These are phyloP conservation scores for Suillus discolor DNA, from an alignment of 768 basidiomycete genomes.

Conservation along the genomic window DNA sequence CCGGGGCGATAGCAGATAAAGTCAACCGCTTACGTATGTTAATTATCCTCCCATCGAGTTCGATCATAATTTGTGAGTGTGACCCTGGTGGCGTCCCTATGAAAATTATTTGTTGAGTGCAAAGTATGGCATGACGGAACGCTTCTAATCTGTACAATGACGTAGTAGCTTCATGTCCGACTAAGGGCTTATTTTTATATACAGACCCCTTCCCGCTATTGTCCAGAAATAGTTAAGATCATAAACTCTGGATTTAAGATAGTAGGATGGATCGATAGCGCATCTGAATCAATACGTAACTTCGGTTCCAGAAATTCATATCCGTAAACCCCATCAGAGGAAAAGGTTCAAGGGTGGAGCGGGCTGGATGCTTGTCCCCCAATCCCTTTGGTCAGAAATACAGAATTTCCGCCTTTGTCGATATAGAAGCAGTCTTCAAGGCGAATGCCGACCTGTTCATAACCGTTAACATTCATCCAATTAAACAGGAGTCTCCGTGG, in stretches of 20 bases:
- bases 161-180: background rate
- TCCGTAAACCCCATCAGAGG: background rate
- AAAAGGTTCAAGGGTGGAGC: slow-evolving; percentile 33
- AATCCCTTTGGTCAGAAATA: slow-evolving; percentile 64
- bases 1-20: no score
- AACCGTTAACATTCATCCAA: slow-evolving; percentile 12
- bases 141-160: background rate
- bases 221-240: background rate
- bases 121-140: no score
- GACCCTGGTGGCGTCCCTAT: no score
- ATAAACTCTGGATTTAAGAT: background rate
- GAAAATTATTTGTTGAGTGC: no score
- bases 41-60: no score
- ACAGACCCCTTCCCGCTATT: background rate
- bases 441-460: slow-evolving; percentile 67
- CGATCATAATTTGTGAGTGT: no score
- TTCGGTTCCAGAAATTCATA: background rate
- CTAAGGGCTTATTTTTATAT: background rate
- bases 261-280: background rate
- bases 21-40: no score
- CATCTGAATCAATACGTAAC: no score
- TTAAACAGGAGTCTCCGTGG: slow-evolving; percentile 6
- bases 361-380: slow-evolving; percentile 56
- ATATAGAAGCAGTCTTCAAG: slow-evolving; percentile 86
- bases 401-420: slow-evolving; percentile 49